phyloP scores from a whole-genome alignment of 495 filamentous ascomycete genomes.

The Trichoderma orchidacearum region DNA sequence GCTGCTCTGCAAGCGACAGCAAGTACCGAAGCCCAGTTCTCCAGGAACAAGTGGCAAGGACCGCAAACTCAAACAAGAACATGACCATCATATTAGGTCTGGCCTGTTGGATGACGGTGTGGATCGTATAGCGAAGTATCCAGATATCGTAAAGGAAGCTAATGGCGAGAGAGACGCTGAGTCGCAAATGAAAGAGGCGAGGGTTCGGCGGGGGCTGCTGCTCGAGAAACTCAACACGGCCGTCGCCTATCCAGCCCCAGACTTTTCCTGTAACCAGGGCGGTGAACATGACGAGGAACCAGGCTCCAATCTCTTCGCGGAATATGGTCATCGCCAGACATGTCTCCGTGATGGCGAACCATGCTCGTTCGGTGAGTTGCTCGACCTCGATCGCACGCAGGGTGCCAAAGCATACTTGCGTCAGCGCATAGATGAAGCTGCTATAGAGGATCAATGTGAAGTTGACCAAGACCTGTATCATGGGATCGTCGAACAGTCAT shows the following conservation, averaged over 20 bases:
- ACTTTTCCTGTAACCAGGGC: constrained; percentile 85
- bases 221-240: constrained; percentile 84
- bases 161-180: constrained; percentile 63
- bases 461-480: constrained; percentile 71
- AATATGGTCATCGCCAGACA: constrained; percentile 99
- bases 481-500: constrained; percentile 3
- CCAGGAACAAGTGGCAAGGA: constrained; percentile 63
- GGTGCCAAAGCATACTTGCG: constrained; percentile 80
- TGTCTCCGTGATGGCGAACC: constrained; percentile 95
- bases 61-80: constrained; percentile 95
- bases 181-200: constrained; percentile 71
- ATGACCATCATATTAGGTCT: constrained; percentile 99
- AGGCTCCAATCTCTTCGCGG: constrained; percentile 80
- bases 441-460: constrained; percentile 64
- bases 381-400: constrained; percentile 90
- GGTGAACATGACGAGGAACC: constrained; percentile 94
- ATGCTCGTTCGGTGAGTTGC: constrained; percentile 91
- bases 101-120: constrained; percentile 70
- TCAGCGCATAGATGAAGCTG: constrained; percentile 69
- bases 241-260: constrained; percentile 96
- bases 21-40: constrained; percentile 68
- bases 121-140: constrained; percentile 67
- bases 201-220: constrained; percentile 91
- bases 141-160: constrained; percentile 63
- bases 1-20: constrained; percentile 66